Percentiles rank a stretch among this genome's conserved stretches.
These are phyloP conservation scores for Solanum boliviense DNA, from an alignment of 257 asterid species.

Conservation along the genomic window DNA sequence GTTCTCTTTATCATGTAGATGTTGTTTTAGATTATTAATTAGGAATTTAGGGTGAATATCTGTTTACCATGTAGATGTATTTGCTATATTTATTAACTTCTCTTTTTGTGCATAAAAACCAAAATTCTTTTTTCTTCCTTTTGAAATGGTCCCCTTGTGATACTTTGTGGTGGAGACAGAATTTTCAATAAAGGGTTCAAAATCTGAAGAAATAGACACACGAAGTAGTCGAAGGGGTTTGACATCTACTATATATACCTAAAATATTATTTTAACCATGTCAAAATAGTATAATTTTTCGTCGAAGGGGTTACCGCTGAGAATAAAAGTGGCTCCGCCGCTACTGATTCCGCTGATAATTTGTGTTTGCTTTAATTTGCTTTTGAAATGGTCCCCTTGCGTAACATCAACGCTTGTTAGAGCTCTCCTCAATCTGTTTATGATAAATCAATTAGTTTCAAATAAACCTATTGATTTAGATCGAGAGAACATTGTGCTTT, in stretches of 20 bases:
- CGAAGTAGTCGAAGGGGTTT: too few species aligned
- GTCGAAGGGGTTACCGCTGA: too few species aligned
- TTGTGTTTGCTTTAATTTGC: neutral
- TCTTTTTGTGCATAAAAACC: neutral
- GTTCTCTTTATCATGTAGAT: neutral
- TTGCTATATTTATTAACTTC: neutral
- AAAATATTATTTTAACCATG: too few species aligned
- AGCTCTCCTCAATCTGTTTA: neutral
- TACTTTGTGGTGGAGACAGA: rapidly evolving
- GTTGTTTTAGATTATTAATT: neutral
- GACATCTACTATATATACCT: too few species aligned
- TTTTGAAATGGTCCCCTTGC: neutral
- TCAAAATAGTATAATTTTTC: too few species aligned
- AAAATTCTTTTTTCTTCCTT: too few species aligned
- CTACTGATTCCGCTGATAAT: neutral
- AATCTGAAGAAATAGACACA: too few species aligned
- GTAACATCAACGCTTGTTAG: neutral
- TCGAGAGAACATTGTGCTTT: neutral
- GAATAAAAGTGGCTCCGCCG: too few species aligned
- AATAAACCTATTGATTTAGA: too few species aligned
- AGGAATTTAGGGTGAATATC: neutral
- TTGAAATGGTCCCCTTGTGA: too few species aligned
- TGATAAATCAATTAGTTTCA: too few species aligned
- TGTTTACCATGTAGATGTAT: neutral
- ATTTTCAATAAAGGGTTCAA: too few species aligned